These are phyloP conservation scores for Tympanopsis confertula DNA, from an alignment of 2,329 filamentous ascomycete genomes.

Conservation along the genomic window DNA sequence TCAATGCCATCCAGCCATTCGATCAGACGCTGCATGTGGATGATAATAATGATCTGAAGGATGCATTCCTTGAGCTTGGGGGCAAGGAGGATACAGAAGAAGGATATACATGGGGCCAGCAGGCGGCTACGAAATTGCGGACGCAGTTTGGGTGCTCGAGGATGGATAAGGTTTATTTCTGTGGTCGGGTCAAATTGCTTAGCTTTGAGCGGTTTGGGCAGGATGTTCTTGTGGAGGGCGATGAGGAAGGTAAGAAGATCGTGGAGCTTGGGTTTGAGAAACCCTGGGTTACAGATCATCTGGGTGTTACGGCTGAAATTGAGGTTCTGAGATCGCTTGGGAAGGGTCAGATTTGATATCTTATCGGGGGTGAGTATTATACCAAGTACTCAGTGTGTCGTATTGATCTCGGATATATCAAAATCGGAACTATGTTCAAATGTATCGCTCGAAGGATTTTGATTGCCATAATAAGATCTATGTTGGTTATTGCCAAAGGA, in stretches of 20 bases:
- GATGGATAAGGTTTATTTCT: conserved; percentile 42
- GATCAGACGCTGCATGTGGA: conserved; percentile 33
- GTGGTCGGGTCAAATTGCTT: conserved; percentile 17
- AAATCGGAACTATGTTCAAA: no score
- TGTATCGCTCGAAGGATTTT: no score
- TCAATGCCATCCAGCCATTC: conserved; percentile 45
- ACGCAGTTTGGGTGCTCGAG: conserved; percentile 33
- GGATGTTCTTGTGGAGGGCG: conserved; percentile 28
- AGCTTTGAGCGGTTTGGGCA: conserved; percentile 34
- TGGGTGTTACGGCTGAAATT: conserved; percentile 26
- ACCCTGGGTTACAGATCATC: conserved; percentile 37
- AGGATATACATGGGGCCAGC: conserved; percentile 47
- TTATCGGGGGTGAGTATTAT: no score
- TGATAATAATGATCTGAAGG: conserved; percentile 33
- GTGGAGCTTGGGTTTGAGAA: conserved; percentile 18
- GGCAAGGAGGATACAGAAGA: conserved; percentile 35
- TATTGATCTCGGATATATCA: no score
- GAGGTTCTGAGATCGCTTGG: no score
- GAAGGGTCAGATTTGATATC: no score
- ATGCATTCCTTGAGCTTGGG: conserved; percentile 38
- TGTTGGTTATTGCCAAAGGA: no score
- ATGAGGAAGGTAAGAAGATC: conserved; percentile 15
- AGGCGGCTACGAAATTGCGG: conserved; percentile 25
- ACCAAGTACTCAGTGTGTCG: no score
- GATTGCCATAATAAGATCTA: no score